These are phyloP conservation scores for Singerocomus inundabilis DNA, from an alignment of 1,284 basidiomycete genomes.

Conservation along the genomic window DNA sequence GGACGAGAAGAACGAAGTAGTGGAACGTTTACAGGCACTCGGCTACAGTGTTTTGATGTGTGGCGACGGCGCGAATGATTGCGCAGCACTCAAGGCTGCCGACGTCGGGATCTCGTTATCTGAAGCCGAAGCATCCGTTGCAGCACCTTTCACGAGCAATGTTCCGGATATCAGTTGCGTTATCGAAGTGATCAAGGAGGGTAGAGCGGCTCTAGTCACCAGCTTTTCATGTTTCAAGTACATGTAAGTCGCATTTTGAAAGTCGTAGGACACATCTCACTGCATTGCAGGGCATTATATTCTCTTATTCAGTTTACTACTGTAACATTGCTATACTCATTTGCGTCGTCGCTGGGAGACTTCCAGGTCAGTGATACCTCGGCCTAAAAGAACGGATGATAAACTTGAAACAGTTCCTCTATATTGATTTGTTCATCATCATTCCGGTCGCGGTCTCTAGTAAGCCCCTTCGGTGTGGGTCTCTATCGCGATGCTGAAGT, in stretches of 20 bases:
- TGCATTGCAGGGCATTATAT: conserved; percentile 70
- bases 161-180: conserved; percentile 96
- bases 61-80: conserved; percentile 99
- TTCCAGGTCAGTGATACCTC: conserved; percentile 70
- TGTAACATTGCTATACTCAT: conserved; percentile 92
- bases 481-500: conserved; percentile 11
- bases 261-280: conserved; percentile 8
- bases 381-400: conserved; percentile 8
- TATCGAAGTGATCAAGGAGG: conserved; percentile 95
- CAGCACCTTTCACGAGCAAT: conserved; percentile 94
- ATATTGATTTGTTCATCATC: conserved; percentile 97
- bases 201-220: conserved; percentile 92
- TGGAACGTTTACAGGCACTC: conserved; percentile 89
- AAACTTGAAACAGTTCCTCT: conserved; percentile 70
- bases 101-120: conserved; percentile 97
- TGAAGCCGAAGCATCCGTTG: conserved; percentile 98
- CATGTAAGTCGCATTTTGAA: conserved; percentile 60
- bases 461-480: conserved; percentile 41
- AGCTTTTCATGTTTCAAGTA: conserved; percentile 99
- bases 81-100: conserved; percentile 96
- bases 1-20: conserved; percentile 98
- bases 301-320: conserved; percentile 89
- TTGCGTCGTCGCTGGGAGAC: conserved; percentile 95
- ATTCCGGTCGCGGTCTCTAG: conserved; percentile 95
- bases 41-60: conserved; percentile 99